Conservation (phyloP, 2,329 filamentous ascomycete genomes). For the Cladorrhinum sp. region DNA sequence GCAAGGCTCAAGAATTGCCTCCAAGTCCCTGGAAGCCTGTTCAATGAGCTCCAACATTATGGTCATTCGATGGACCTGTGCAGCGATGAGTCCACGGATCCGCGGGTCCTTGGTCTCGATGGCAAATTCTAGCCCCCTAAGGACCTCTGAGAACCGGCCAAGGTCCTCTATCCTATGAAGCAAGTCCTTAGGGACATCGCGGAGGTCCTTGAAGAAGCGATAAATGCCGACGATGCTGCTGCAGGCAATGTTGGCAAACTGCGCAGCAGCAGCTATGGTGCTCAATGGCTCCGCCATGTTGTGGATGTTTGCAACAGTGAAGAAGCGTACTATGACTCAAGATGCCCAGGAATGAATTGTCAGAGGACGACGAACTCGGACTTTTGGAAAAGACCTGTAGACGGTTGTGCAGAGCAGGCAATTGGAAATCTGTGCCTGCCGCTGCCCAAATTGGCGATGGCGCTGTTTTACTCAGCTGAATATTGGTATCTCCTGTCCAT, state of each 20-base stretch:
- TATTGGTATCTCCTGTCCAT: background rate
- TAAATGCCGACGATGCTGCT: background rate
- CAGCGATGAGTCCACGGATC: background rate
- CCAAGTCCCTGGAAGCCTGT: background rate
- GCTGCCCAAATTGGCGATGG: too few relatives aligned
- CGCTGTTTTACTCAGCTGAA: too few relatives aligned
- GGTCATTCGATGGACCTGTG: background rate
- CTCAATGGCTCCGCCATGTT: background rate
- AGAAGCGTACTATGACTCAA: background rate
- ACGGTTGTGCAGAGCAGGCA: too few relatives aligned
- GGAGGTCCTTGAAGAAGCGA: conserved; percentile 6
- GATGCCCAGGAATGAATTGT: background rate
- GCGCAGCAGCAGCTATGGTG: conserved; percentile 4
- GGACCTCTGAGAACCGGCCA: background rate
- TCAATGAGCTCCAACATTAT: background rate
- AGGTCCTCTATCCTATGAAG: background rate
- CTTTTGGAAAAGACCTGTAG: too few relatives aligned
- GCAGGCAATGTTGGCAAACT: conserved; percentile 4
- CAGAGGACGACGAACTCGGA: too few relatives aligned
- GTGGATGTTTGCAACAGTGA: background rate
- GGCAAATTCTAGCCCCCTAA: background rate
- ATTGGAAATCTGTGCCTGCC: too few relatives aligned
- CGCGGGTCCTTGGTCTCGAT: background rate
- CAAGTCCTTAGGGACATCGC: conserved; percentile 4
- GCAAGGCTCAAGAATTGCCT: background rate